Conservation (phyloP, 805 yeast species). For the Ogataea pini region DNA sequence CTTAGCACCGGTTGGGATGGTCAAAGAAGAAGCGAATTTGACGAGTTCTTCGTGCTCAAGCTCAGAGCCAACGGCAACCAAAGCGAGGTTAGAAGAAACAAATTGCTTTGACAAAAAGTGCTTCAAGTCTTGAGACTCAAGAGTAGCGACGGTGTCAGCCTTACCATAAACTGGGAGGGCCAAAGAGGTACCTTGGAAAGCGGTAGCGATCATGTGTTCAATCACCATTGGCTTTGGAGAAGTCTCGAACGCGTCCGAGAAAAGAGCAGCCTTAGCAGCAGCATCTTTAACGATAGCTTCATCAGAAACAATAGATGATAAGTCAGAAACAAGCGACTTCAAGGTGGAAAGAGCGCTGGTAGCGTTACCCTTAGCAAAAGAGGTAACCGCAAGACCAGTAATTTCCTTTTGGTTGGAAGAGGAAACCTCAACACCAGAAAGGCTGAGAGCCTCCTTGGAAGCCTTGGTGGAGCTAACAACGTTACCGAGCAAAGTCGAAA, state of each 20-base stretch:
- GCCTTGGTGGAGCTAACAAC: constrained; percentile 41
- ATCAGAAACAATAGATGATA: constrained; percentile 41
- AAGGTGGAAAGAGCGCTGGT: constrained; percentile 54
- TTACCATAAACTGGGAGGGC: constrained; percentile 80
- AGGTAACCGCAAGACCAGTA: constrained; percentile 60
- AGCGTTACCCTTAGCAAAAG: constrained; percentile 58
- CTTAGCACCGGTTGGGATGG: constrained; percentile 52
- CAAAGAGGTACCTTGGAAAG: constrained; percentile 83
- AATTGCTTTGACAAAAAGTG: constrained; percentile 57
- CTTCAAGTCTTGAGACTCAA: constrained; percentile 59
- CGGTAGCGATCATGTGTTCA: constrained; percentile 79
- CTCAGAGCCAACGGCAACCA: constrained; percentile 66
- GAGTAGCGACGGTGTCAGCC: constrained; percentile 56
- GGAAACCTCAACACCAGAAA: constrained; percentile 57
- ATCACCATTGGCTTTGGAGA: constrained; percentile 56
- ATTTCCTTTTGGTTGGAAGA: constrained; percentile 61
- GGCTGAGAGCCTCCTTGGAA: constrained; percentile 36
- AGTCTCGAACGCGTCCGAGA: constrained; percentile 57
- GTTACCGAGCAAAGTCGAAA: constrained; percentile 62
- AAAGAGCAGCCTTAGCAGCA: constrained; percentile 46
- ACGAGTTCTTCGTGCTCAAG: constrained; percentile 69
- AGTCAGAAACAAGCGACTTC: constrained; percentile 42
- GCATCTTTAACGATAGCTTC: constrained; percentile 46
- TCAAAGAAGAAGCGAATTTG: constrained; percentile 56
- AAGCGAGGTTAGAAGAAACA: constrained; percentile 63